These are phyloP conservation scores for Irpex sp. DNA, from an alignment of 1,284 basidiomycete genomes.

Conservation along the genomic window DNA sequence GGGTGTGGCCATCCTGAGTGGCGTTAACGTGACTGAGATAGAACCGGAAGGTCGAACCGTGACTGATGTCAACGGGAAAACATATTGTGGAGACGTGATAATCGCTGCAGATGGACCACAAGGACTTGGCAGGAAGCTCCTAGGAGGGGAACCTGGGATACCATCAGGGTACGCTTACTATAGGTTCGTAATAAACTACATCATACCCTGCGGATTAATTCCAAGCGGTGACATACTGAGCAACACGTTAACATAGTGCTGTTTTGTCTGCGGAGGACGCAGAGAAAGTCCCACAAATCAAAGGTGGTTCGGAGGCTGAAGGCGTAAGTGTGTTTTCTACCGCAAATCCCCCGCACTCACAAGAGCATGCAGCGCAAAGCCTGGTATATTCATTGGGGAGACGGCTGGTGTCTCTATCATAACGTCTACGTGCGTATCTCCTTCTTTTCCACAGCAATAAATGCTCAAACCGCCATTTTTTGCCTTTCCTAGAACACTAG, in stretches of 20 bases:
- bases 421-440: constrained; percentile 4
- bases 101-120: constrained; percentile 59
- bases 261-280: constrained; percentile 4
- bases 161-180: constrained; percentile 33
- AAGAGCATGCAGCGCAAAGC: background rate
- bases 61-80: constrained; percentile 41
- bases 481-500: constrained; percentile 5
- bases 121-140: constrained; percentile 31
- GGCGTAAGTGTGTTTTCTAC: background rate
- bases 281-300: constrained; percentile 4
- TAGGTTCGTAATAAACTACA: constrained; percentile 33
- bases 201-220: too few species aligned
- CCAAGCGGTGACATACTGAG: background rate
- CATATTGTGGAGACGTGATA: constrained; percentile 51
- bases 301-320: constrained; percentile 3
- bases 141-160: constrained; percentile 23
- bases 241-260: background rate
- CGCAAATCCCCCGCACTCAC: background rate
- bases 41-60: constrained; percentile 30
- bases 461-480: background rate
- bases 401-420: constrained; percentile 11
- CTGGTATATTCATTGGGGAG: constrained; percentile 5
- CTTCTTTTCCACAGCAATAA: too few species aligned
- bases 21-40: constrained; percentile 37
- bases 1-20: constrained; percentile 40